Conservation (phyloP, 495 filamentous ascomycete genomes). For the Friedmanniomyces simplex region DNA sequence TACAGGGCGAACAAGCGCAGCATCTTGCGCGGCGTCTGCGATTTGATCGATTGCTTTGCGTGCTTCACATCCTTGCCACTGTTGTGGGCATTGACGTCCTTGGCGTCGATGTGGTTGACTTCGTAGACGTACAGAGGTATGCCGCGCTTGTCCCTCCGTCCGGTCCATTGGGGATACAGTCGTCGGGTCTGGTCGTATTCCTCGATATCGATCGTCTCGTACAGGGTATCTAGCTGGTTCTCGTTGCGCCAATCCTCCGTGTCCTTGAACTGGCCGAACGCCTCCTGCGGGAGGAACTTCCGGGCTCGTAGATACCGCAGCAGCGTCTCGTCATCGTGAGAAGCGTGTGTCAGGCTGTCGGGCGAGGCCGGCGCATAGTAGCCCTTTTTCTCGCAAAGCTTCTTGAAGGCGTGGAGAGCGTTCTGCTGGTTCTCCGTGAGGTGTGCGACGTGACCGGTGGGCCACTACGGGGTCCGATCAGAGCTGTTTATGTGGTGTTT, state of each 20-base stretch:
- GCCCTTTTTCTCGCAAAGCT: slow-evolving; percentile 48
- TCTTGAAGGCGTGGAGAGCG: slow-evolving; percentile 58
- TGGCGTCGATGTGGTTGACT: slow-evolving; percentile 68
- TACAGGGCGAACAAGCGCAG: slow-evolving; percentile 78
- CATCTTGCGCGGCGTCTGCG: slow-evolving; percentile 43
- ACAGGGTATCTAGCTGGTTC: slow-evolving; percentile 43
- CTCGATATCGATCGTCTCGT: slow-evolving; percentile 48
- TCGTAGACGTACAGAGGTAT: slow-evolving; percentile 86
- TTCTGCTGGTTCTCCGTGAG: slow-evolving; percentile 56
- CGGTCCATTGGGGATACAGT: slow-evolving; percentile 91
- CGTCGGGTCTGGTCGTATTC: slow-evolving; percentile 69
- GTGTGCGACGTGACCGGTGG: slow-evolving; percentile 61
- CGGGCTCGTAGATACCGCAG: slow-evolving; percentile 74
- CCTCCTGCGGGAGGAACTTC: slow-evolving; percentile 59
- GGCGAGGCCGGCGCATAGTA: slow-evolving; percentile 48
- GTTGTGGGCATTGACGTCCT: slow-evolving; percentile 64
- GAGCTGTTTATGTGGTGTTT: background rate
- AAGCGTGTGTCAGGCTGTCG: slow-evolving; percentile 37
- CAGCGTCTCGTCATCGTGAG: slow-evolving; percentile 72
- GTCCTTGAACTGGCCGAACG: slow-evolving; percentile 74
- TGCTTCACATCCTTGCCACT: slow-evolving; percentile 32
- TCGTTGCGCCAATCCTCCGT: slow-evolving; percentile 80
- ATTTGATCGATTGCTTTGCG: slow-evolving; percentile 35
- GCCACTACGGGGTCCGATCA: slow-evolving; percentile 25
- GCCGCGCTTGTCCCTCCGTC: slow-evolving; percentile 73